Conservation (phyloP, 495 filamentous ascomycete species). For the Trichocladium uniseriatum region DNA sequence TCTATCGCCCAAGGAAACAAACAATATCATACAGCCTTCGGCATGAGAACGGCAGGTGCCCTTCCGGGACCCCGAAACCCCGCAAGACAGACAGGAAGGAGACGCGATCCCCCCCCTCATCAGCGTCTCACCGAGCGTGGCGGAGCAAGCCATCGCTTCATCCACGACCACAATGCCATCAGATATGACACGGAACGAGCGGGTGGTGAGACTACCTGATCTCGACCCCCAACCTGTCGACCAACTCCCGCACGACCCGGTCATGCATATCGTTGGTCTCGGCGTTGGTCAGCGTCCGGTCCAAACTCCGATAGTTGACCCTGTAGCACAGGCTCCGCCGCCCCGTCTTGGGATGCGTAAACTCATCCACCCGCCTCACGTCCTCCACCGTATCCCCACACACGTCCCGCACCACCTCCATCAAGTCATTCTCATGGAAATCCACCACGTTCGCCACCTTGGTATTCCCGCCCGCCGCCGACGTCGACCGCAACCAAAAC, state of each 20-base stretch:
- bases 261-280: constrained; percentile 72
- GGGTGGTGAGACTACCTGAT: too few species aligned
- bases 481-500: constrained; percentile 69
- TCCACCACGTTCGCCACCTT: constrained; percentile 30
- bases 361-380: constrained; percentile 70
- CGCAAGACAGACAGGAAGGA: neutral
- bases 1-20: neutral
- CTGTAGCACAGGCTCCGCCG: constrained; percentile 82
- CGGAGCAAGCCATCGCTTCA: constrained; percentile 2
- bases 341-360: constrained; percentile 78
- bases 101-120: neutral
- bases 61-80: neutral
- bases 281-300: constrained; percentile 73
- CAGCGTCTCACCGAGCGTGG: constrained; percentile 6
- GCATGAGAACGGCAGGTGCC: neutral
- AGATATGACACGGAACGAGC: too few species aligned
- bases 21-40: constrained; percentile 1
- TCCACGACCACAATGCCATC: too few species aligned
- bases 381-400: constrained; percentile 81
- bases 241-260: constrained; percentile 50
- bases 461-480: constrained; percentile 42
- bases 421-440: constrained; percentile 93
- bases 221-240: constrained; percentile 66
- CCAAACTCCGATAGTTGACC: constrained; percentile 83
- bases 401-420: constrained; percentile 80